These are phyloP conservation scores for Boletus rufocinnamomeus DNA, from an alignment of 768 basidiomycete species.

Conservation along the genomic window DNA sequence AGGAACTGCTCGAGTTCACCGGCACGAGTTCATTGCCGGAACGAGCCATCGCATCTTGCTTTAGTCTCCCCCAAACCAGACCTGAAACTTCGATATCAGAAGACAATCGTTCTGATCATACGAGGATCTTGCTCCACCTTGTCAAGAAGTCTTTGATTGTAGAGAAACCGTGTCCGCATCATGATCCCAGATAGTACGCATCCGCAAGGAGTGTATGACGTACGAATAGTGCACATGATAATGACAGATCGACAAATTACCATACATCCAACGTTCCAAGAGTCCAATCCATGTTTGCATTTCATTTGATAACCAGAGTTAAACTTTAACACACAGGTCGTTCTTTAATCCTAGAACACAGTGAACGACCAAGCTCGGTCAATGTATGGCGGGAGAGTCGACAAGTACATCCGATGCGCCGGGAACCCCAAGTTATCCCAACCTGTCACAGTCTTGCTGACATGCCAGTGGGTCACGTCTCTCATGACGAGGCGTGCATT, in stretches of 20 bases:
- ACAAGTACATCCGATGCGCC: too few species aligned
- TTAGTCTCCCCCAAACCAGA: too few species aligned
- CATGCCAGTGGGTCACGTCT: not conserved
- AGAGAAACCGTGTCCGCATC: not conserved
- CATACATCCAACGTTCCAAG: not conserved
- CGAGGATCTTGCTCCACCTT: too few species aligned
- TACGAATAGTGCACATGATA: not conserved
- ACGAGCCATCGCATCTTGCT: not conserved
- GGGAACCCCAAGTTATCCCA: not conserved
- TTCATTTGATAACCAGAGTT: not conserved
- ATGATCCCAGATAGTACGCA: not conserved
- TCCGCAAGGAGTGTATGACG: not conserved
- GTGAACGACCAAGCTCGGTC: not conserved
- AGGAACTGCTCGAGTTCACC: too few species aligned
- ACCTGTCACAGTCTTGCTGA: not conserved
- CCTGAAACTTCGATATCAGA: too few species aligned
- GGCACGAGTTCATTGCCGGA: not conserved
- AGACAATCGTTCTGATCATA: too few species aligned
- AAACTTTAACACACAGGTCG: not conserved
- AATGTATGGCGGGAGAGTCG: not conserved
- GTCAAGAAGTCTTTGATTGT: not conserved
- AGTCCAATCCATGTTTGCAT: not conserved
- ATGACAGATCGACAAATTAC: not conserved
- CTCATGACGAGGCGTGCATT: not conserved
- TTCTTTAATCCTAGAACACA: not conserved